These are phyloP conservation scores for Citrullus colocynthis DNA, from an alignment of 306 rosid genomes.

Conservation along the genomic window DNA sequence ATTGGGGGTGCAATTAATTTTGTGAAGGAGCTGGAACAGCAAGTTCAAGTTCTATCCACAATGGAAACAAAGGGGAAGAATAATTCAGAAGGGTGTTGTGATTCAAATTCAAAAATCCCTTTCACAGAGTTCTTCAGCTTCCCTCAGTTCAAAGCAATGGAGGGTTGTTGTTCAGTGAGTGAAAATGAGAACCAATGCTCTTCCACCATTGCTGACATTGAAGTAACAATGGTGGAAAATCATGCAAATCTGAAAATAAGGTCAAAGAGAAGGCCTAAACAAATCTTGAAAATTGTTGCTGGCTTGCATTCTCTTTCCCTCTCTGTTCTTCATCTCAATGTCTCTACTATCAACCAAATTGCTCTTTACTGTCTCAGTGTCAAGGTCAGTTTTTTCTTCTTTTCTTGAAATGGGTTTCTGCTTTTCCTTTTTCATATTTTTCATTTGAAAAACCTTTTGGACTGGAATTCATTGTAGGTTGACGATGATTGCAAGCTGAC, in stretches of 20 bases:
- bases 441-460: neutral
- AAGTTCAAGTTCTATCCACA: conserved; percentile 44
- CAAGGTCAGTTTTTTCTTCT: conserved; percentile 29
- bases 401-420: neutral
- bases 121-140: conserved; percentile 82
- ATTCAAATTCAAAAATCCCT: conserved; percentile 19
- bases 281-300: conserved; percentile 56
- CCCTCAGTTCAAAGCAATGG: conserved; percentile 59
- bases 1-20: conserved; percentile 89
- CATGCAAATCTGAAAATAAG: conserved; percentile 84
- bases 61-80: neutral
- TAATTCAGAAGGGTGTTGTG: neutral
- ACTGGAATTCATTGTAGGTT: conserved; percentile 28
- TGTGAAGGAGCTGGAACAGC: conserved; percentile 86
- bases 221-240: conserved; percentile 87
- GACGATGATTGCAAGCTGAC: conserved; percentile 78
- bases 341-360: conserved; percentile 41
- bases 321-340: conserved; percentile 72
- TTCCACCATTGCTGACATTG: conserved; percentile 48
- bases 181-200: conserved; percentile 6
- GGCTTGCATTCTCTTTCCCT: conserved; percentile 56
- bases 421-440: neutral
- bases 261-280: conserved; percentile 55
- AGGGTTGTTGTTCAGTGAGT: neutral
- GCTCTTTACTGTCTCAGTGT: conserved; percentile 69